These are phyloP conservation scores for Apophysomyces ossiformis DNA, from an alignment of 371 early-diverging fungal species.

Conservation along the genomic window DNA sequence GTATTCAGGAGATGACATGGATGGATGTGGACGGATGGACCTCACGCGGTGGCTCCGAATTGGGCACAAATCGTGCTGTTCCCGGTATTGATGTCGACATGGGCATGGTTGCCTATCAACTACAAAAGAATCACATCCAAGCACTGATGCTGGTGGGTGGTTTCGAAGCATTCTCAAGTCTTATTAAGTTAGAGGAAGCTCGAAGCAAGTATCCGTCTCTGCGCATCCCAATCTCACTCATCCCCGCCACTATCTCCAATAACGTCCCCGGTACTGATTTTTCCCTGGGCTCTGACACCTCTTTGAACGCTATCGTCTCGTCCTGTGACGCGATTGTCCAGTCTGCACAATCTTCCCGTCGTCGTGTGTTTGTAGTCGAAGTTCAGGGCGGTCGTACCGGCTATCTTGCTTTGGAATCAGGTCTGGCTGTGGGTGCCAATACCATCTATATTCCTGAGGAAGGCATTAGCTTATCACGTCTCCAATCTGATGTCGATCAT, in stretches of 20 bases:
- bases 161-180: conserved; percentile 89
- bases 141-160: conserved; percentile 95
- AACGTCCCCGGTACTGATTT: conserved; percentile 99
- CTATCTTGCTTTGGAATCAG: conserved; percentile 92
- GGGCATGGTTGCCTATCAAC: conserved; percentile 88
- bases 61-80: conserved; percentile 94
- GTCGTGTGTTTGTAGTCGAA: conserved; percentile 97
- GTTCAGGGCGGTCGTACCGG: conserved; percentile 98
- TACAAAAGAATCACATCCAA: conserved; percentile 91
- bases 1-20: conserved; percentile 80
- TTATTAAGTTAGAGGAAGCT: conserved; percentile 73
- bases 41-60: conserved; percentile 90
- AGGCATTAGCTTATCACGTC: conserved; percentile 77
- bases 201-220: conserved; percentile 84
- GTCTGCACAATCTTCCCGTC: conserved; percentile 88
- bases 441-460: conserved; percentile 97
- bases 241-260: conserved; percentile 98
- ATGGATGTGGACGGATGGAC: conserved; percentile 91
- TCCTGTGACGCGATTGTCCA: conserved; percentile 95
- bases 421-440: conserved; percentile 92
- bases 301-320: conserved; percentile 94
- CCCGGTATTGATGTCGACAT: conserved; percentile 75
- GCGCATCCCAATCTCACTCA: conserved; percentile 91
- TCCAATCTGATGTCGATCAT: conserved; percentile 88
- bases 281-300: conserved; percentile 97